Evolutionary conservation across 2,329 filamentous ascomycete species (phyloP).

Genomic region (Geosmithia morbida): DNA sequence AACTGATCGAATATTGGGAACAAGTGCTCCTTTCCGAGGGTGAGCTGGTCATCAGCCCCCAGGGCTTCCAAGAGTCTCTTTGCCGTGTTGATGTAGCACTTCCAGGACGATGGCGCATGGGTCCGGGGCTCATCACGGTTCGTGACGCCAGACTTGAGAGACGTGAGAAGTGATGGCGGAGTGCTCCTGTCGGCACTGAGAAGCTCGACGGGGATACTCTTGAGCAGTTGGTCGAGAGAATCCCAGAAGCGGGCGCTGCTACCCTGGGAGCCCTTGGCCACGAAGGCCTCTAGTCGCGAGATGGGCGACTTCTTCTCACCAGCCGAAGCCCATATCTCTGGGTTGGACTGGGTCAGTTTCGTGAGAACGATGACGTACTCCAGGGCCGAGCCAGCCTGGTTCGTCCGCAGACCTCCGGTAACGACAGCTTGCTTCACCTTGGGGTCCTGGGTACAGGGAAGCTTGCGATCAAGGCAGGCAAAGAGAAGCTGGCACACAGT

Average conservation of each 20-base stretch:
- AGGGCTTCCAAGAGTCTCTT: conserved; percentile 35
- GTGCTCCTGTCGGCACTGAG: conserved; percentile 26
- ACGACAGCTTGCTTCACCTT: conserved; percentile 48
- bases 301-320: conserved; percentile 38
- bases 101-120: conserved; percentile 58
- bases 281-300: conserved; percentile 50
- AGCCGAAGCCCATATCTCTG: conserved; percentile 57
- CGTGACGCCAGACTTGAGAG: conserved; percentile 56
- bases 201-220: conserved; percentile 36
- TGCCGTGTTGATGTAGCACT: conserved; percentile 54
- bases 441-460: conserved; percentile 32
- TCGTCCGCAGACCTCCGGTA: conserved; percentile 55
- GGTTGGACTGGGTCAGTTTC: conserved; percentile 47
- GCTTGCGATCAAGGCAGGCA: conserved; percentile 29
- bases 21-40: conserved; percentile 32
- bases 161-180: conserved; percentile 46
- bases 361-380: conserved; percentile 56
- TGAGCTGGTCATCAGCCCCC: conserved; percentile 26
- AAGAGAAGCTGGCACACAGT: conserved; percentile 35
- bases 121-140: conserved; percentile 59
- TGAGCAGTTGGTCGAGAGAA: conserved; percentile 47
- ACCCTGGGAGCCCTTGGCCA: conserved; percentile 76
- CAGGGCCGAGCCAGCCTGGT: conserved; percentile 59
- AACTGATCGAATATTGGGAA: conserved; percentile 42
- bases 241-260: conserved; percentile 61